phyloP scores from a whole-genome alignment of 2,329 filamentous ascomycete genomes.

The Sarocladium strictum region DNA sequence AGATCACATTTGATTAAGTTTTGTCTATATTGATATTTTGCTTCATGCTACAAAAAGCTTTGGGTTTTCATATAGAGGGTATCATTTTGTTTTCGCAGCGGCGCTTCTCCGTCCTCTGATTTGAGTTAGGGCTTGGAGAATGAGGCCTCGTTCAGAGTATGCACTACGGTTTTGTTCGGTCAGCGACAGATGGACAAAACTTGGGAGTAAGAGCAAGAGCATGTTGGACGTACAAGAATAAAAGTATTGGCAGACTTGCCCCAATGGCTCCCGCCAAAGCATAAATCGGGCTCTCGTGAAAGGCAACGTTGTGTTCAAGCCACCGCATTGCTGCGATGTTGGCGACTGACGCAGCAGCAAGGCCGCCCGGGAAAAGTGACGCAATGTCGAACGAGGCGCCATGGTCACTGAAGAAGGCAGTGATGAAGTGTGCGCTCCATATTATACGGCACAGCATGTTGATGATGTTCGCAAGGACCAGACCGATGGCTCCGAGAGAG shows the following conservation, averaged over 20 bases:
- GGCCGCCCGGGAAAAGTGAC: slow-evolving; percentile 22
- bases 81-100: slow-evolving; percentile 8
- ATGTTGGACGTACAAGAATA: slow-evolving; percentile 51
- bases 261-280: neutral
- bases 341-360: slow-evolving; percentile 21
- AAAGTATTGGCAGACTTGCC: slow-evolving; percentile 41
- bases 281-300: neutral
- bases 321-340: slow-evolving; percentile 21
- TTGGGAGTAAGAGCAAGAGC: neutral
- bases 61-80: slow-evolving; percentile 1
- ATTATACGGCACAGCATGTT: slow-evolving; percentile 83
- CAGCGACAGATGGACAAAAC: neutral
- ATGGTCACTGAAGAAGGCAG: slow-evolving; percentile 49
- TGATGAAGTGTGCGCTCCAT: slow-evolving; percentile 75
- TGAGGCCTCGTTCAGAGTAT: slow-evolving; percentile 48
- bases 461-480: slow-evolving; percentile 81
- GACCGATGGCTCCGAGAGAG: slow-evolving; percentile 66
- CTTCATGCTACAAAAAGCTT: slow-evolving; percentile 1
- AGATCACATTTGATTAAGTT: slow-evolving; percentile 77
- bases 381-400: slow-evolving; percentile 25
- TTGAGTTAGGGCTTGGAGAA: slow-evolving; percentile 20
- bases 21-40: neutral
- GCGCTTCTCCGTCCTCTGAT: slow-evolving; percentile 4
- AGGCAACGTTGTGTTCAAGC: slow-evolving; percentile 9
- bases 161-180: slow-evolving; percentile 31